Evolutionary conservation across 176 grass and related monocot genomes (phyloP).

Genomic region (Phragmites australis): DNA sequence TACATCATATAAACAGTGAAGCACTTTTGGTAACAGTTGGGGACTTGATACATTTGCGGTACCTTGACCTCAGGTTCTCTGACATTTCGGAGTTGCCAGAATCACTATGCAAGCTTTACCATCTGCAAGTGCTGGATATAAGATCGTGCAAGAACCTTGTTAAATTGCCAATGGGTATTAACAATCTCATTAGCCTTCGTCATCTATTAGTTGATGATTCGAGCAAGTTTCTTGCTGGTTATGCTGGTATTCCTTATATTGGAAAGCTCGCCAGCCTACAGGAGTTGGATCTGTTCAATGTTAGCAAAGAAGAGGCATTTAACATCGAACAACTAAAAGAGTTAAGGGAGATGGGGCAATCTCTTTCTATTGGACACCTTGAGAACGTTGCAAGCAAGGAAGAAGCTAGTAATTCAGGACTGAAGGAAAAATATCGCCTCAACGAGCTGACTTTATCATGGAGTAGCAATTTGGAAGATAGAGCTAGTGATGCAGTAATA

Average conservation of each 20-base stretch:
- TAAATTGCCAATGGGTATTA: not conserved
- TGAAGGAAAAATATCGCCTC: constrained; percentile 3
- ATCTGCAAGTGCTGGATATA: not conserved
- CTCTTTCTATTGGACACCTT: not conserved
- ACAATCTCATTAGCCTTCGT: not conserved
- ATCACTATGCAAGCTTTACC: not conserved
- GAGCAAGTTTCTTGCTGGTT: not conserved
- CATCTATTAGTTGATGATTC: constrained; percentile 8
- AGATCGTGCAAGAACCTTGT: not conserved
- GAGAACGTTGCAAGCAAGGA: not conserved
- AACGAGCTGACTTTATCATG: not conserved
- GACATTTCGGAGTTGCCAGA: not conserved
- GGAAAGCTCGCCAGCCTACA: not conserved
- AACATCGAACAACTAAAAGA: not conserved
- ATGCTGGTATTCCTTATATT: not conserved
- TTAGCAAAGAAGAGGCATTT: not conserved
- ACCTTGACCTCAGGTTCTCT: constrained; percentile 3
- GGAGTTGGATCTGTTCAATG: not conserved
- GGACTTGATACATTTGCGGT: not conserved
- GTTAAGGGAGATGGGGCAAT: not conserved
- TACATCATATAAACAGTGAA: not conserved
- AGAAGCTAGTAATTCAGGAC: not conserved
- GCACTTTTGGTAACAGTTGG: not conserved
- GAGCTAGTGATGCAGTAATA: not conserved
- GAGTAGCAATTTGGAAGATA: not conserved